Conservation (phyloP, 2,329 filamentous ascomycete genomes). For the Cadophora malorum region DNA sequence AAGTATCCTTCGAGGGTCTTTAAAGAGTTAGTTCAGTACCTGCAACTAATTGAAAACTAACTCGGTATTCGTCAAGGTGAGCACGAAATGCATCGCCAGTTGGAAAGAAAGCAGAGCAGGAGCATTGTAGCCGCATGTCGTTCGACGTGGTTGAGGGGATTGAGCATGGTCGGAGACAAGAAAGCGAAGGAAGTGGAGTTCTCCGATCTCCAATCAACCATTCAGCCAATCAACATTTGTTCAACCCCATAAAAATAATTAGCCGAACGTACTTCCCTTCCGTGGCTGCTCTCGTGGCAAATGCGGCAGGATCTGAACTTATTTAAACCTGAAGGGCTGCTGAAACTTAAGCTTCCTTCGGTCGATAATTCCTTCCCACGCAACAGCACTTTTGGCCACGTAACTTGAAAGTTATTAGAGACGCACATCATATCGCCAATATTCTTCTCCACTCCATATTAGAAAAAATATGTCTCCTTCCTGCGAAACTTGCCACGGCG, state of each 20-base stretch:
- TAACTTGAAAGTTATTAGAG: background rate
- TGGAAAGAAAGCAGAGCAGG: background rate
- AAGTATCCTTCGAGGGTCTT: background rate
- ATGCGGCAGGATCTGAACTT: background rate
- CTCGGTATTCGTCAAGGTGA: constrained; percentile 5
- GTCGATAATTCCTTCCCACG: background rate
- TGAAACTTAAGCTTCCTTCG: background rate
- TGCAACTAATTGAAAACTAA: background rate
- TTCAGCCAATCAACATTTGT: constrained; percentile 1
- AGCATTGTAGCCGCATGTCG: background rate
- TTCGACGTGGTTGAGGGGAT: background rate
- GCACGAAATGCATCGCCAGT: background rate
- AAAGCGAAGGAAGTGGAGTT: background rate
- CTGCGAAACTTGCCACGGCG: constrained; percentile 13
- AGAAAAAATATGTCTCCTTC: constrained; percentile 4
- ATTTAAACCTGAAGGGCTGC: background rate
- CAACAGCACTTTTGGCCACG: background rate
- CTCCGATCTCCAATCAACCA: background rate
- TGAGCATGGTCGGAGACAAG: background rate
- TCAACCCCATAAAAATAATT: background rate
- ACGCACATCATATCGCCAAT: background rate
- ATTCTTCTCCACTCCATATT: background rate
- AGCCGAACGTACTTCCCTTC: too few species aligned
- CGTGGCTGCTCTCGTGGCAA: background rate
- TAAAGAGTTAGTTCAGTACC: background rate